Evolutionary conservation across 768 basidiomycete species (phyloP), one percentile per base, ranked within the genome.

Genomic region (Suillus plorans): DNA sequence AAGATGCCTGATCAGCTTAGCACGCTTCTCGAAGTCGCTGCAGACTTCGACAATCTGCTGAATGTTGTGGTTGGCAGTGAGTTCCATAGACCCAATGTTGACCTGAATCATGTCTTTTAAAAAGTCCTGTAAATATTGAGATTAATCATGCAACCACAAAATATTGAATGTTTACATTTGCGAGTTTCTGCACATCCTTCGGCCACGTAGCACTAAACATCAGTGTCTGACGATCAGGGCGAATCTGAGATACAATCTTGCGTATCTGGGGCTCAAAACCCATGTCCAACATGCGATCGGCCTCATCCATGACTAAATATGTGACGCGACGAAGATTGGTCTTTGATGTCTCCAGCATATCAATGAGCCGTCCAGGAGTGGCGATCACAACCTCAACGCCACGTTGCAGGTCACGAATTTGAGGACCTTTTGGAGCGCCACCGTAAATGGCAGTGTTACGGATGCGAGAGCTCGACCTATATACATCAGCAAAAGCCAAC

Each of bases 141-240:
- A 22, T 22, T 63, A 6, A 39, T 0, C 5, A 14, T n/a, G 59
- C n/a, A 36, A 31, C 3, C 36, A n/a, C 13, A 53, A 34, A 13
- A 36, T 60, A 28, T 22, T 2, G 14, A 65, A 18, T 13, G 73
- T 79, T 60, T 70, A 94, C 92, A 74, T 89, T 92, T 20, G 97
- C 97, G 67, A 99, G 86, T 72, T 95, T 94, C 80, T 99, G 97
- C 4, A 99, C 97, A 72, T 99, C 97, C 79, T 98, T 99, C 16
- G 97, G 97, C 97, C 97, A 99, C 8, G 97, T 99, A 14, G 97
- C 97, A 62, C 95, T 97, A 84, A 99, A 99, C 89, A 99, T 97
- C 69, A 99, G 85, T 1, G 97, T 99, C 75, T 99, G 97, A 72
- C 97, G 88, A 81, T 99, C 97, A 50, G 97, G 97, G 47, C 97